Evolutionary conservation across 371 early-diverging fungal genomes (phyloP), one percentile per base, ranked within the genome.

Genomic region (Actinomortierella wolfii): DNA sequence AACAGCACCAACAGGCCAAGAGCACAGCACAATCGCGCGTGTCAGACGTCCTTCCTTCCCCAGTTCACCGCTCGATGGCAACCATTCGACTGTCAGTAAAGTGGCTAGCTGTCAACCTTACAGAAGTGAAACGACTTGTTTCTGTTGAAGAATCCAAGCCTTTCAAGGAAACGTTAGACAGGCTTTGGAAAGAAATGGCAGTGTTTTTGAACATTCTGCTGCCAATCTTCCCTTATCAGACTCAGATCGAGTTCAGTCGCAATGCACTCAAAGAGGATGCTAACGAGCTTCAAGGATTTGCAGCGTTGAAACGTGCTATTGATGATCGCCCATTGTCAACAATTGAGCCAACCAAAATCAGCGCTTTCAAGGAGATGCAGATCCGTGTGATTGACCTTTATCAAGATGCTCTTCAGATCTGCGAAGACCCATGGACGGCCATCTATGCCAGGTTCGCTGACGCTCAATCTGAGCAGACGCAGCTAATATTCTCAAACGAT

Each of bases 241-340:
- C 64, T 25, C 67, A 60, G n/a, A 51, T 67, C 3, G 68, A 67
- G 47, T 74, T 68, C 41, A 68, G 76, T 56, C 55, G 73, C 14
- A 67, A 73, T 49, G 67, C 66, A n/a, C 67, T 76, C 39, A 68
- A 69, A 47, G 76, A 76, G 44, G 76, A 76, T 57, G 63, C 67
- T 0, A 34, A 34, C 34, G 76, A 76, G 47, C 63, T 76, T 53
- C 67, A 63, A 45, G 76, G 76, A 26, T 76, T 76, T 57, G 65
- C 76, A 17, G 76, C 63, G 3, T 51, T 76, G 54, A 66, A 66
- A 55, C 51, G 63, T 15, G 59, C 73, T 14, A 73, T 73, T 24
- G 73, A 73, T 49, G 73, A 73, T 44, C 62, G 73, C 47, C 73
- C 73, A 8, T 58, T 73, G 3, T 73, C 73, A 26, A 66, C 66